These are phyloP conservation scores for Chaetomiaceae sp. DNA, from an alignment of 2,329 filamentous ascomycete genomes.

Conservation along the genomic window DNA sequence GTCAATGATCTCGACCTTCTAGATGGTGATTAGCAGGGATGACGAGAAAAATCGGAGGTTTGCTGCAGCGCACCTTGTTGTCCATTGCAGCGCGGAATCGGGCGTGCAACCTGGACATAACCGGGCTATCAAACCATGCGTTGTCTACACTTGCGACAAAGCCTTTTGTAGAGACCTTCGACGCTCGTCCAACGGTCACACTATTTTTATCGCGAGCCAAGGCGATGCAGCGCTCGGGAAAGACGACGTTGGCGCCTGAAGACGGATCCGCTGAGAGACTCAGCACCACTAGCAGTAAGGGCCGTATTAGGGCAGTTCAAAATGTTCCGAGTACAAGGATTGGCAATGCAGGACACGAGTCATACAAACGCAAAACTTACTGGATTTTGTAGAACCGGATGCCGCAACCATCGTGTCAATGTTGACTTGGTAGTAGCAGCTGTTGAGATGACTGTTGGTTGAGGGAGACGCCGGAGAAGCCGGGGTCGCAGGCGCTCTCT, in stretches of 20 bases:
- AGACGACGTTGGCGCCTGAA: constrained; percentile 7
- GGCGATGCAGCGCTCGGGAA: constrained; percentile 25
- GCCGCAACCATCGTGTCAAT: background rate
- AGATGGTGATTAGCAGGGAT: constrained; percentile 27
- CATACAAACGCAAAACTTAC: background rate
- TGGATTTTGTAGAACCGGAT: background rate
- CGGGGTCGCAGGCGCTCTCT: too few species aligned
- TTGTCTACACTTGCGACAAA: constrained; percentile 43
- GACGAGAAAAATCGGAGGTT: background rate
- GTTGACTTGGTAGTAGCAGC: too few species aligned
- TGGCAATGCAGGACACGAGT: background rate
- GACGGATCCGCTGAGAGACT: constrained; percentile 18
- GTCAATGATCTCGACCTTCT: constrained; percentile 46
- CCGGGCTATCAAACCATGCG: constrained; percentile 65
- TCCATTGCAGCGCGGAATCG: constrained; percentile 43
- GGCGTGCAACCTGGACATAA: constrained; percentile 68
- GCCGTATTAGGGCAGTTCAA: background rate
- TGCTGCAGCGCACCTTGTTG: constrained; percentile 38
- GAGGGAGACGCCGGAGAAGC: too few species aligned
- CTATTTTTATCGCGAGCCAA: constrained; percentile 27
- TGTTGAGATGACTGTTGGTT: background rate
- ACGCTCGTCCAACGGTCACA: constrained; percentile 42
- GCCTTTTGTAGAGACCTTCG: constrained; percentile 42
- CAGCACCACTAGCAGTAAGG: constrained; percentile 21
- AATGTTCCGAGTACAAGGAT: too few species aligned